These are phyloP conservation scores for Verticillium albo-atrum DNA, from an alignment of 2,329 filamentous ascomycete genomes.

Conservation along the genomic window DNA sequence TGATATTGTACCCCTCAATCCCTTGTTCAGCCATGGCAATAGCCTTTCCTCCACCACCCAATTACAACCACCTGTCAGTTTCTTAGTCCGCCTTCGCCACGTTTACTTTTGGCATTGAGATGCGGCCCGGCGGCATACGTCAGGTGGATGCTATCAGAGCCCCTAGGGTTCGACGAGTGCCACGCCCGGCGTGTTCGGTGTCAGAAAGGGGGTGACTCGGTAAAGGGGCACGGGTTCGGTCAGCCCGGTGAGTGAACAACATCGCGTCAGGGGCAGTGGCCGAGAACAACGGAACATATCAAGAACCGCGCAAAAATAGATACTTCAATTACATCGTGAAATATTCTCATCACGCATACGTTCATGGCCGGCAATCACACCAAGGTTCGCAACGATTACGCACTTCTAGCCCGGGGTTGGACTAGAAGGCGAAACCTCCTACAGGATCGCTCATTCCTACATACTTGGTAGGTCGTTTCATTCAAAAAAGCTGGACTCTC, in stretches of 20 bases:
- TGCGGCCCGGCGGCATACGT: neutral
- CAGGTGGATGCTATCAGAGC: neutral
- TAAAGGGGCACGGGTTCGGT: neutral
- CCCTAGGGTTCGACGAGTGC: neutral
- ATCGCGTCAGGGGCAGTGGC: neutral
- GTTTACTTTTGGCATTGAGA: neutral
- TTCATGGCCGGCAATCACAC: too few species aligned
- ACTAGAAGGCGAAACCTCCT: too few species aligned
- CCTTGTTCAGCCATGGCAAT: neutral
- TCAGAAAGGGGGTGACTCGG: neutral
- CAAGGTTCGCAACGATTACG: too few species aligned
- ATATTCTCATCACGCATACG: too few species aligned
- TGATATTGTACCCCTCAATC: neutral
- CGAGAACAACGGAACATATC: too few species aligned
- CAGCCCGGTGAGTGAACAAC: neutral
- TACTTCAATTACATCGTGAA: too few species aligned
- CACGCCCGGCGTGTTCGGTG: neutral
- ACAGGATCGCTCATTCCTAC: too few species aligned
- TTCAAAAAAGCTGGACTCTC: too few species aligned
- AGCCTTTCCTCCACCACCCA: neutral
- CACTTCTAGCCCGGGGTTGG: too few species aligned
- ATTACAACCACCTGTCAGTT: neutral
- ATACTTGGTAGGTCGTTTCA: too few species aligned
- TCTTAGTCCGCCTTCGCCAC: neutral
- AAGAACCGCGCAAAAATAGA: too few species aligned